phyloP scores from a whole-genome alignment of 2,329 filamentous ascomycete genomes.

The Sporothrix pallida region DNA sequence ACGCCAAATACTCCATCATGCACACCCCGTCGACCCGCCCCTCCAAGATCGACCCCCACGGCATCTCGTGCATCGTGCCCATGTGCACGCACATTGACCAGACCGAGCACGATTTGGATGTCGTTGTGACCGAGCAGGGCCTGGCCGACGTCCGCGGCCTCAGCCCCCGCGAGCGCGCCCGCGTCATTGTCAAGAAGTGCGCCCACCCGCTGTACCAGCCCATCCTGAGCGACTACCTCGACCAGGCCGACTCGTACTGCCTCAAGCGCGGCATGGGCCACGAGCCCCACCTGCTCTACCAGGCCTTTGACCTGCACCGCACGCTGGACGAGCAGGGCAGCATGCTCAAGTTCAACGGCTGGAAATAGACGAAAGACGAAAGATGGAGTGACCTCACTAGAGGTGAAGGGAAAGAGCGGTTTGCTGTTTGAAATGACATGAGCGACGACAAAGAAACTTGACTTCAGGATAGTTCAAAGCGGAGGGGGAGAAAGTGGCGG shows the following conservation, averaged over 20 bases:
- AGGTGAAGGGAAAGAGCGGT: not conserved
- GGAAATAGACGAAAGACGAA: conserved; percentile 37
- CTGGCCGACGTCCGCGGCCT: conserved; percentile 85
- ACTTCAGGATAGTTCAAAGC: not conserved
- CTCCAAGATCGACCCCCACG: conserved; percentile 79
- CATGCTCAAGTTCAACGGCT: conserved; percentile 74
- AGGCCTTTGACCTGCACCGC: conserved; percentile 88
- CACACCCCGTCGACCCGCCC: conserved; percentile 84
- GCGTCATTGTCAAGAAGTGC: conserved; percentile 86
- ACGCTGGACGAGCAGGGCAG: conserved; percentile 81
- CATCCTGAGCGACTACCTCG: conserved; percentile 81
- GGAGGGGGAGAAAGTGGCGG: not conserved
- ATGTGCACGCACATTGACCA: conserved; percentile 93
- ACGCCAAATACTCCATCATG: conserved; percentile 83
- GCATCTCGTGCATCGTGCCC: conserved; percentile 86
- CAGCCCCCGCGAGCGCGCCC: conserved; percentile 77
- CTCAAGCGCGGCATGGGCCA: conserved; percentile 86
- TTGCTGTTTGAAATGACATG: not conserved
- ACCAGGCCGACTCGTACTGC: conserved; percentile 85
- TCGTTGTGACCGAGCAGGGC: conserved; percentile 78
- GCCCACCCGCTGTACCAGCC: conserved; percentile 84
- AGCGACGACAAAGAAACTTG: conserved; percentile 2
- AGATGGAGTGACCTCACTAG: not conserved
- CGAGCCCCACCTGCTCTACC: conserved; percentile 85
- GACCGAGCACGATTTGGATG: conserved; percentile 89